Conservation (phyloP, 805 yeast genomes). For the Starmerella apis region DNA sequence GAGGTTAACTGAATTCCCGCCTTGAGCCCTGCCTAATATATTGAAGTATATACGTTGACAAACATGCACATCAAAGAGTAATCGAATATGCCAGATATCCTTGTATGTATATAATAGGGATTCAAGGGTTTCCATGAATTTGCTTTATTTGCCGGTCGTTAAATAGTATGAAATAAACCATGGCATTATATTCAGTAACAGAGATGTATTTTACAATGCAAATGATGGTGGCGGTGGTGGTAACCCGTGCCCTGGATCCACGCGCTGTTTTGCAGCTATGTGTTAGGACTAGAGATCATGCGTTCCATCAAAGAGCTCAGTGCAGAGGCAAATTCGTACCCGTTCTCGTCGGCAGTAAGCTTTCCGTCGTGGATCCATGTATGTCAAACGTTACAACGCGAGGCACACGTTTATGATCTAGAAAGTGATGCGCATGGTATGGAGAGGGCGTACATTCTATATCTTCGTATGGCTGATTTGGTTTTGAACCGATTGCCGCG, state of each 20-base stretch:
- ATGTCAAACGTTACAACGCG: slow-evolving; percentile 35
- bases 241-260: background rate
- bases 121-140: no score
- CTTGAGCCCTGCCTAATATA: background rate
- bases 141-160: no score
- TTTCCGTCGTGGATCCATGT: slow-evolving; percentile 48
- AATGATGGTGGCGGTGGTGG: background rate
- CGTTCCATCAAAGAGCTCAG: slow-evolving; percentile 31
- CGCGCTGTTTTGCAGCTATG: background rate
- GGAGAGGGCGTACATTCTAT: slow-evolving; percentile 46
- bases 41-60: background rate
- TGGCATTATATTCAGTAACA: no score
- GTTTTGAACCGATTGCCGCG: slow-evolving; percentile 39
- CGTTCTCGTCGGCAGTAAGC: slow-evolving; percentile 43
- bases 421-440: slow-evolving; percentile 31
- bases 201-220: no score
- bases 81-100: no score
- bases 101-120: no score
- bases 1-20: slow-evolving; percentile 21
- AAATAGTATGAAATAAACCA: no score
- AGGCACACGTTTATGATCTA: slow-evolving; percentile 39
- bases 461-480: slow-evolving; percentile 50
- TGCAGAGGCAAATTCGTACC: slow-evolving; percentile 44
- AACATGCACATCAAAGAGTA: no score
- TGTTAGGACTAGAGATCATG: background rate